A percentile compares a stretch with the other conserved stretches of the same genome.
These are phyloP conservation scores for Pneumocystis jirovecii DNA, from an alignment of 1,139 yeast species.

Conservation along the genomic window DNA sequence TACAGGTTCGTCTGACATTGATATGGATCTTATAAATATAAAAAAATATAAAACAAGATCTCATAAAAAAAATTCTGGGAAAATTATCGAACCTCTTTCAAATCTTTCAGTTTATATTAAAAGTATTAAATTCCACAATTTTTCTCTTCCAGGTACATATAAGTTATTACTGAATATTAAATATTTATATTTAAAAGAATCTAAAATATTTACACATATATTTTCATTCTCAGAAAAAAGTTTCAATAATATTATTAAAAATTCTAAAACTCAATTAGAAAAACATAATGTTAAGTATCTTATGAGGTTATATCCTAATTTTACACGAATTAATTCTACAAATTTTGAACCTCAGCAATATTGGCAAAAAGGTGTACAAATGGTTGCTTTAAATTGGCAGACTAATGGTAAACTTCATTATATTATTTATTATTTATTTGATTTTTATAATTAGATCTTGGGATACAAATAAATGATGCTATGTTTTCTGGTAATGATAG, in stretches of 20 bases:
- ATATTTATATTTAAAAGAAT: slow-evolving; percentile 32
- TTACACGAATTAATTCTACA: slow-evolving; percentile 55
- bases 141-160: slow-evolving; percentile 43
- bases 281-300: slow-evolving; percentile 65
- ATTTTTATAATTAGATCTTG: slow-evolving; percentile 35
- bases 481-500: slow-evolving; percentile 39
- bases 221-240: slow-evolving; percentile 74
- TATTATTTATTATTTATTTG: background rate
- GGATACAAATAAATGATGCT: slow-evolving; percentile 31
- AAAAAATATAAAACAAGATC: slow-evolving; percentile 11
- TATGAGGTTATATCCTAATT: slow-evolving; percentile 81
- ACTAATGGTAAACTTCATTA: slow-evolving; percentile 31
- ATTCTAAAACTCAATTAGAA: slow-evolving; percentile 38
- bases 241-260: slow-evolving; percentile 48
- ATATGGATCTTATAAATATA: slow-evolving; percentile 23
- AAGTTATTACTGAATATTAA: background rate
- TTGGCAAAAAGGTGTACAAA: slow-evolving; percentile 78
- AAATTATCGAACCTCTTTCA: slow-evolving; percentile 39
- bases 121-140: slow-evolving; percentile 67
- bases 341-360: slow-evolving; percentile 65
- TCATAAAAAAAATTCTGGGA: slow-evolving; percentile 8
- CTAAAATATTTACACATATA: slow-evolving; percentile 65
- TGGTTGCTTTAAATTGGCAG: slow-evolving; percentile 98
- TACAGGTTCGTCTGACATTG: slow-evolving; percentile 26
- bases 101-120: slow-evolving; percentile 50